These are phyloP conservation scores for Helotiales sp. DNA, from an alignment of 2,329 filamentous ascomycete genomes.

Conservation along the genomic window DNA sequence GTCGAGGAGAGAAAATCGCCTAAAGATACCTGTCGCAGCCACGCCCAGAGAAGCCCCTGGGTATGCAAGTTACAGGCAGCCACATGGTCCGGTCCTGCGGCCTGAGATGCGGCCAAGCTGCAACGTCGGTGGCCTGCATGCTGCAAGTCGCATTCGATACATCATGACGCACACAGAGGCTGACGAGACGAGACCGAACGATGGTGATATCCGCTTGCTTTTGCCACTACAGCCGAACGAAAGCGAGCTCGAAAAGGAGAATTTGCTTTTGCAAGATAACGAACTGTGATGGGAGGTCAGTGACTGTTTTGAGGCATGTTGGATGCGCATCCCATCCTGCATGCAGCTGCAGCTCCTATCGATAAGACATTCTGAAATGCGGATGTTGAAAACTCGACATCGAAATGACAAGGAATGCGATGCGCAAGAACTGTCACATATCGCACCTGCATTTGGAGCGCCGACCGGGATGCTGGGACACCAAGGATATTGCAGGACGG, in stretches of 20 bases:
- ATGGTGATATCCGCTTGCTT: background rate
- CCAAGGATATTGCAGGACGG: background rate
- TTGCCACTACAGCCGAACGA: background rate
- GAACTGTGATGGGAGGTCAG: background rate
- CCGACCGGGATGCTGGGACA: background rate
- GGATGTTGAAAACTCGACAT: background rate
- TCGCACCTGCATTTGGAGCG: background rate
- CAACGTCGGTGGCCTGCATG: background rate
- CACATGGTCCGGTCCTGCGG: background rate
- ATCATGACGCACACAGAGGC: background rate
- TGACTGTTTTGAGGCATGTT: background rate
- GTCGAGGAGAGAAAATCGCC: background rate
- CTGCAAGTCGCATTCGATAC: background rate
- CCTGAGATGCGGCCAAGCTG: background rate
- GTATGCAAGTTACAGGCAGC: background rate
- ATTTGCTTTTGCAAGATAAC: too few relatives aligned
- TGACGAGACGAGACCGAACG: background rate
- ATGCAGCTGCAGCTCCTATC: background rate
- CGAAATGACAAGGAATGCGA: background rate
- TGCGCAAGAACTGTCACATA: background rate
- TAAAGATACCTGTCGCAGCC: background rate
- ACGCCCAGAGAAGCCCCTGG: background rate
- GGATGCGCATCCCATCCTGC: too few relatives aligned
- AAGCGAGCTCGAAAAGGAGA: too few relatives aligned
- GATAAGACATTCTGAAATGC: background rate